Conservation (phyloP, 1,284 basidiomycete species). For the Pseudozyma thailandica region DNA sequence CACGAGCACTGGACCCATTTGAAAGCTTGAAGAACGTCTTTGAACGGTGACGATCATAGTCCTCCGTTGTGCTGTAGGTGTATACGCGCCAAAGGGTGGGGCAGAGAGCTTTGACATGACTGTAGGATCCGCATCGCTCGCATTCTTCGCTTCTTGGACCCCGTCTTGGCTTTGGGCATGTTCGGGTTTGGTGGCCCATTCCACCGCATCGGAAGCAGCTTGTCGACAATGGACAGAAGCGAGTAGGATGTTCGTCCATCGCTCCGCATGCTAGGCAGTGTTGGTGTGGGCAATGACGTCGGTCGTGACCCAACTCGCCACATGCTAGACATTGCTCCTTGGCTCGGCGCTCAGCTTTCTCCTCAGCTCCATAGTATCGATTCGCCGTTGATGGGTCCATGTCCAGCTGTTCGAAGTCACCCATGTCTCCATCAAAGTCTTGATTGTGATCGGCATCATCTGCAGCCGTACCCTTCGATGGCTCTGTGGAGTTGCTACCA, state of each 20-base stretch:
- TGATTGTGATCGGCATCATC: slow-evolving; percentile 3
- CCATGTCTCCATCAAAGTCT: slow-evolving; percentile 40
- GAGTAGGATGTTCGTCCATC: slow-evolving; percentile 82
- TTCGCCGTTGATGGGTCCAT: slow-evolving; percentile 38
- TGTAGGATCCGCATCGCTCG: slow-evolving; percentile 78
- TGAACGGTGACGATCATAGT: slow-evolving; percentile 68
- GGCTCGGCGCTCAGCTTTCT: slow-evolving; percentile 44
- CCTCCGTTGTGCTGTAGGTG: slow-evolving; percentile 76
- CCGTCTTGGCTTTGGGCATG: slow-evolving; percentile 73
- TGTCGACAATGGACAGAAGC: slow-evolving; percentile 82
- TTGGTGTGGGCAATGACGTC: slow-evolving; percentile 52
- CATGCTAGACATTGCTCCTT: slow-evolving; percentile 52
- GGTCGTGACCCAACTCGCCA: slow-evolving; percentile 56
- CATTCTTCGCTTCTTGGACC: slow-evolving; percentile 71
- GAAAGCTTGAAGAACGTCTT: slow-evolving; percentile 27
- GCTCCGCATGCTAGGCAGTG: slow-evolving; percentile 89
- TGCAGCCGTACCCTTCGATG: neutral
- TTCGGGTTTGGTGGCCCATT: slow-evolving; percentile 81
- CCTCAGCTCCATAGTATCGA: slow-evolving; percentile 57
- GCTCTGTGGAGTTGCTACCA: neutral
- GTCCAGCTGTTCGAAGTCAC: slow-evolving; percentile 55
- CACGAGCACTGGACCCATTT: slow-evolving; percentile 11
- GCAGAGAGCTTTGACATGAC: slow-evolving; percentile 82
- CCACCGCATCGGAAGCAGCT: slow-evolving; percentile 86
- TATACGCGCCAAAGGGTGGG: slow-evolving; percentile 89